Conservation (phyloP, 129 eudicot genomes). For the Sambucus nigra region DNA sequence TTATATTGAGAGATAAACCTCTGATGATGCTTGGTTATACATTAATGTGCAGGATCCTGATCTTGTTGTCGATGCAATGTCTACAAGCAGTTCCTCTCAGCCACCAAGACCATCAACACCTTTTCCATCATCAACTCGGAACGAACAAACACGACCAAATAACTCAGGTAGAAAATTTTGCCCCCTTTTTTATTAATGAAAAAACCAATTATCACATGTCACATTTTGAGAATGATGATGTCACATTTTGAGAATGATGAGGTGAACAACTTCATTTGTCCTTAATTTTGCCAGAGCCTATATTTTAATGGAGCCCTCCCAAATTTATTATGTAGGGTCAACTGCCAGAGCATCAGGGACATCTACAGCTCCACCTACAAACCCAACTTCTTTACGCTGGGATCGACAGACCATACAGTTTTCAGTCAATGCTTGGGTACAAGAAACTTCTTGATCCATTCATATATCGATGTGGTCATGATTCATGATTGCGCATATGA, state of each 20-base stretch:
- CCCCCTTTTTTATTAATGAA: background rate
- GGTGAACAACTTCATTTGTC: background rate
- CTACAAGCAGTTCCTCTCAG: conserved; percentile 51
- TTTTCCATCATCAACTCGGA: conserved; percentile 49
- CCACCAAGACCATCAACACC: conserved; percentile 49
- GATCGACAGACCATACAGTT: conserved; percentile 80
- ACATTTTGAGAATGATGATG: background rate
- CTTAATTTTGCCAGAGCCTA: background rate
- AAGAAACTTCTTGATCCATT: background rate
- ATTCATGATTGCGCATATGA: background rate
- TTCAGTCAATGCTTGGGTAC: conserved; percentile 97
- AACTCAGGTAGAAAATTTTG: conserved; percentile 41
- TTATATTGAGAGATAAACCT: background rate
- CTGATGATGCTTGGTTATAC: conserved; percentile 3
- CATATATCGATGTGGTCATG: background rate
- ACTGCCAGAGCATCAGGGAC: conserved; percentile 60
- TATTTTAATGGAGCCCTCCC: background rate
- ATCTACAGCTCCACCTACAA: conserved; percentile 36
- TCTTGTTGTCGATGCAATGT: conserved; percentile 77
- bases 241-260: background rate
- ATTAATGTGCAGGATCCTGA: conserved; percentile 60
- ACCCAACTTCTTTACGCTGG: conserved; percentile 67
- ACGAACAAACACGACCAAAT: conserved; percentile 40
- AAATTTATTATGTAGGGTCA: conserved; percentile 35
- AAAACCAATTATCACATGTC: too few relatives aligned